Base-by-base conservation (phyloP, 2,329 filamentous ascomycete species). In the Xylariaceae sp. region DNA sequence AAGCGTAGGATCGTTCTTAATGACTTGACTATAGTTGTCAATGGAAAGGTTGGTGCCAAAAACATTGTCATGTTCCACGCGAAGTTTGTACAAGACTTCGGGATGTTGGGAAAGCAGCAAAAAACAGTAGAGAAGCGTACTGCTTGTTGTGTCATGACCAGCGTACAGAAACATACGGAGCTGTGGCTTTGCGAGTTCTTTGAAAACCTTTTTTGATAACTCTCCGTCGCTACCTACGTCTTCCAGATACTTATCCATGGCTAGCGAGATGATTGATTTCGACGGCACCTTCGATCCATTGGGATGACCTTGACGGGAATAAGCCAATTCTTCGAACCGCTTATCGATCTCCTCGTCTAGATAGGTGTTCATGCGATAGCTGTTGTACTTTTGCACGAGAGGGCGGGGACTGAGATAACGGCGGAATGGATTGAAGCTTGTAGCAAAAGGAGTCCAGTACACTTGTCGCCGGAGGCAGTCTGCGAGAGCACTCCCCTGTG, bases 101-200 rank as follows among this genome's bases (percentile, higher is more conserved):
- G 65, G 62, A 6, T 71, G 59, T 17, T 50, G 9, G 2, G 61
- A 63, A 6, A 72, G 73, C 58, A 83, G 73, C 63, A 79, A 76
- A 31, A 79, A 74, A 6, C 77, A 70, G 67, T 81, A 85, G 21
- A 75, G 74, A 1, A 84, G 69, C 6, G 80, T 84, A 41, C 86
- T 84, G 24, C 79, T 81, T n/a, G 82, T 86, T 0, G 86, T 87
- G 61, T 89, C 86, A 64, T 87, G 85, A 2, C 86, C 86, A 1
- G 86, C 86, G 14, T 83, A 83, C 5, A 87, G 53, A 45, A 70
- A 69, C 36, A 64, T 45, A 2, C 64, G 61, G 0, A 69, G 36
- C 6, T 69, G 67, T 11, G 55, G 53, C 16, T 53, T 63, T 2
- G 56, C 62, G 19, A 58, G 31, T 17, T 39, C 24, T 26, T 61